These are phyloP conservation scores for Buxus sempervirens DNA, from an alignment of 164 flowering plant species.

Conservation along the genomic window DNA sequence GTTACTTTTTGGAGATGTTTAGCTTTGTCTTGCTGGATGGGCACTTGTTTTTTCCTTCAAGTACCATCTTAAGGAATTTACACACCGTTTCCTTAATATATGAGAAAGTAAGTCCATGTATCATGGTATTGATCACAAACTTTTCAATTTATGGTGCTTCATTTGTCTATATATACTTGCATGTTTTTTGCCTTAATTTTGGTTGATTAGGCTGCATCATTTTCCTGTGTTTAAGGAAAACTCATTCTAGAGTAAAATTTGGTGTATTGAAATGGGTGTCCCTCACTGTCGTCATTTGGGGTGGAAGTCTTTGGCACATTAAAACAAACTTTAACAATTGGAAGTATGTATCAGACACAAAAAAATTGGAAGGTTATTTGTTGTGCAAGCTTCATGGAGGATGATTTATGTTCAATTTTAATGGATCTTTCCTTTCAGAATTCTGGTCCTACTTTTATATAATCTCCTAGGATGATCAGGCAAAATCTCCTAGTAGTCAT, in stretches of 20 bases:
- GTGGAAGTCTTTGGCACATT: background rate
- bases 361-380: no score
- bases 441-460: background rate
- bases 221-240: background rate
- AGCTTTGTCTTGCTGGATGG: no score
- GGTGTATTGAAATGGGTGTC: background rate
- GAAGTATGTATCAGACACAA: background rate
- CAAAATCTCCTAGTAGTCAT: no score
- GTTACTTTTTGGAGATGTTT: no score
- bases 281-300: background rate
- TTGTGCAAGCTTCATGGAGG: background rate
- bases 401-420: background rate
- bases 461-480: background rate
- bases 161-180: background rate
- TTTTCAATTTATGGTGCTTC: background rate
- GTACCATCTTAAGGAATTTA: background rate
- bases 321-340: no score
- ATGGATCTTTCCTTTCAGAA: background rate
- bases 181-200: background rate
- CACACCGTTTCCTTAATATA: background rate
- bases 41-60: no score
- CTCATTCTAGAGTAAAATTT: background rate
- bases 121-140: background rate
- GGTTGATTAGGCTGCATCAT: background rate
- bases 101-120: background rate